A percentile compares a stretch with the other conserved stretches of the same genome.
These are phyloP conservation scores for Penicillium sp. DNA, from an alignment of 2,329 filamentous ascomycete genomes.

Conservation along the genomic window DNA sequence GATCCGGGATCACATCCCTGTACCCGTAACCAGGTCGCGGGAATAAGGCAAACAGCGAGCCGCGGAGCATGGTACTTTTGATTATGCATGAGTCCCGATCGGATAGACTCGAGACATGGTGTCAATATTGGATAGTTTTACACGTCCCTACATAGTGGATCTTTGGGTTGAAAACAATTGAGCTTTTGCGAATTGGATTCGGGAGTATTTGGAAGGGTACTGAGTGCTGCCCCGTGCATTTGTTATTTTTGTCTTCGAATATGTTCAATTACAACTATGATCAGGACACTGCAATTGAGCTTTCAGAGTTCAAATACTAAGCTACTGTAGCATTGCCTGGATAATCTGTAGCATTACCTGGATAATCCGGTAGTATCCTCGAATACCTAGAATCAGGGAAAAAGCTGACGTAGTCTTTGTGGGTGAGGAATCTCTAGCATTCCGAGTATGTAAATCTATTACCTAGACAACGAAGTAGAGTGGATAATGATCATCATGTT, in stretches of 20 bases:
- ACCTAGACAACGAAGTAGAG: background rate
- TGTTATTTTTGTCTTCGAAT: background rate
- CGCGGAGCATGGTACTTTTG: background rate
- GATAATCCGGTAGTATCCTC: background rate
- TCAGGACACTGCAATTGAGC: background rate
- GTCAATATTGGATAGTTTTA: background rate
- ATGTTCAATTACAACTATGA: background rate
- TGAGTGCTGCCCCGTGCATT: background rate
- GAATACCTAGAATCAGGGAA: background rate
- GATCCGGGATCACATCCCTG: constrained; percentile 6
- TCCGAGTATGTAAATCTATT: background rate
- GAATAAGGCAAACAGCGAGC: background rate
- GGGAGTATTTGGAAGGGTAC: too few relatives aligned
- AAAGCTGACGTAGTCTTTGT: background rate
- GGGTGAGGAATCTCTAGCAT: background rate
- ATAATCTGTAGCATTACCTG: background rate
- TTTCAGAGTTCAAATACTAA: background rate
- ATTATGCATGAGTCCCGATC: background rate
- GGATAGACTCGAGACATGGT: constrained; percentile 2
- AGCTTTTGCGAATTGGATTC: background rate
- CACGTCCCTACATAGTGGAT: background rate
- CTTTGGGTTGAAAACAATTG: background rate
- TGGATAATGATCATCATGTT: background rate
- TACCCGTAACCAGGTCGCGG: background rate
- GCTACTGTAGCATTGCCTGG: background rate